Conservation (phyloP, 2,329 filamentous ascomycete species). For the Aspergillus chevalieri region DNA sequence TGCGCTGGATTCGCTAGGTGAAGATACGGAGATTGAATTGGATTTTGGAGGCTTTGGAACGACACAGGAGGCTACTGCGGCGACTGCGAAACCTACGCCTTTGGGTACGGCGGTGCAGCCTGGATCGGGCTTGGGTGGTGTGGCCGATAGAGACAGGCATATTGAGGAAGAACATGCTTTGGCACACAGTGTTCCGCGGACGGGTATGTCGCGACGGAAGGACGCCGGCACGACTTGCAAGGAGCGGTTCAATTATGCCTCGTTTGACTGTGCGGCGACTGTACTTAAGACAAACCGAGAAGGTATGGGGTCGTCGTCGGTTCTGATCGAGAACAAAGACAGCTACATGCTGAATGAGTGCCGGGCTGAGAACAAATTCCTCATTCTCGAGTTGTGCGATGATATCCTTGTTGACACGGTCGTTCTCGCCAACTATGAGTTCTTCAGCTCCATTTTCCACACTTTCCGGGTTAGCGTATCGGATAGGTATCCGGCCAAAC, state of each 20-base stretch:
- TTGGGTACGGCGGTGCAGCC: constrained; percentile 20
- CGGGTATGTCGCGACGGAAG: constrained; percentile 65
- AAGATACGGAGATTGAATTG: constrained; percentile 79
- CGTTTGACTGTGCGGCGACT: constrained; percentile 92
- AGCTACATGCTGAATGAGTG: constrained; percentile 97
- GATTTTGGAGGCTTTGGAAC: constrained; percentile 60
- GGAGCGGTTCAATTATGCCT: constrained; percentile 94
- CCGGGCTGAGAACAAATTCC: constrained; percentile 77
- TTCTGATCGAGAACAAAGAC: constrained; percentile 95
- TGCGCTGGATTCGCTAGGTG: constrained; percentile 71
- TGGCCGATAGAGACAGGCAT: constrained; percentile 18
- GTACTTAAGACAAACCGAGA: constrained; percentile 83
- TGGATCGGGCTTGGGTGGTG: constrained; percentile 5
- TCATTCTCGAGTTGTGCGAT: constrained; percentile 90
- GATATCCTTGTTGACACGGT: constrained; percentile 83
- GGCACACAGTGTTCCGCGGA: constrained; percentile 43
- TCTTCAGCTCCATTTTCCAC: constrained; percentile 95
- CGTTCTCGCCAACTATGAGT: constrained; percentile 97
- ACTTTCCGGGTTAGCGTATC: constrained; percentile 88
- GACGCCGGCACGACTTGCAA: constrained; percentile 97
- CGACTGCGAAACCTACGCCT: constrained; percentile 25
- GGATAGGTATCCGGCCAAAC: constrained; percentile 87
- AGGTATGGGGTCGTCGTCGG: constrained; percentile 79
- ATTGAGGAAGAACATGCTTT: constrained; percentile 19
- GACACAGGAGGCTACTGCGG: constrained; percentile 28